These are phyloP conservation scores for Aspergillus biplanus DNA, from an alignment of 495 filamentous ascomycete genomes.

Conservation along the genomic window DNA sequence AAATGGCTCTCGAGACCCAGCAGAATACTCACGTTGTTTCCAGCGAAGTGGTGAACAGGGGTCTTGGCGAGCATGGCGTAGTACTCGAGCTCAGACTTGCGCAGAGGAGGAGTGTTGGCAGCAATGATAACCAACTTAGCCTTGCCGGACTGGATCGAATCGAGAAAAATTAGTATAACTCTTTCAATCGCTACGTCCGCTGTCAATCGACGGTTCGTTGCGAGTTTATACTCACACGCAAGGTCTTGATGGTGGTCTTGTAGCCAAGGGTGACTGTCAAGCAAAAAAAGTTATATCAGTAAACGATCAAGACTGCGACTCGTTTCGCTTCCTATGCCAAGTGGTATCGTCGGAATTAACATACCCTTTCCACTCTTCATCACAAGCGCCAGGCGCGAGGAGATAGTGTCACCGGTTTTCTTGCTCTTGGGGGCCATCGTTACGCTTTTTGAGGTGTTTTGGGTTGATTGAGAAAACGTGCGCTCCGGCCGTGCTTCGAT, in stretches of 20 bases:
- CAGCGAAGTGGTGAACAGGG: slow-evolving; percentile 92
- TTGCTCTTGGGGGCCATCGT: slow-evolving; percentile 93
- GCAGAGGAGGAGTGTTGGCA: slow-evolving; percentile 93
- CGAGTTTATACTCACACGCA: slow-evolving; percentile 60
- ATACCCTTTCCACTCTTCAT: slow-evolving; percentile 93
- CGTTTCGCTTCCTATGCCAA: background rate
- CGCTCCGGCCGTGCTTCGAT: slow-evolving; percentile 42
- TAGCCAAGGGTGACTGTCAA: slow-evolving; percentile 78
- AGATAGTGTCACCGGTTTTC: slow-evolving; percentile 90
- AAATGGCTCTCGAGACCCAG: background rate
- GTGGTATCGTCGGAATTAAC: slow-evolving; percentile 14
- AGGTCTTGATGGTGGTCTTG: slow-evolving; percentile 94
- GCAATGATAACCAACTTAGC: slow-evolving; percentile 77
- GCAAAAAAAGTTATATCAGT: slow-evolving; percentile 10
- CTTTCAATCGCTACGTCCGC: slow-evolving; percentile 7
- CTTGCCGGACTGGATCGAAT: slow-evolving; percentile 41
- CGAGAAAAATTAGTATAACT: background rate
- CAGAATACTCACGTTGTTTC: slow-evolving; percentile 86
- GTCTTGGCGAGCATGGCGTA: slow-evolving; percentile 94
- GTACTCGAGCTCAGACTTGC: slow-evolving; percentile 92
- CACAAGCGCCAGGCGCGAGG: slow-evolving; percentile 85
- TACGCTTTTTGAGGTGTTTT: slow-evolving; percentile 44
- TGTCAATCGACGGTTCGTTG: background rate
- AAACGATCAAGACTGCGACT: background rate
- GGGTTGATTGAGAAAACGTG: slow-evolving; percentile 32